Evolutionary conservation across 305 asterid genomes (phyloP).

Genomic region (Petunia hybrid): DNA sequence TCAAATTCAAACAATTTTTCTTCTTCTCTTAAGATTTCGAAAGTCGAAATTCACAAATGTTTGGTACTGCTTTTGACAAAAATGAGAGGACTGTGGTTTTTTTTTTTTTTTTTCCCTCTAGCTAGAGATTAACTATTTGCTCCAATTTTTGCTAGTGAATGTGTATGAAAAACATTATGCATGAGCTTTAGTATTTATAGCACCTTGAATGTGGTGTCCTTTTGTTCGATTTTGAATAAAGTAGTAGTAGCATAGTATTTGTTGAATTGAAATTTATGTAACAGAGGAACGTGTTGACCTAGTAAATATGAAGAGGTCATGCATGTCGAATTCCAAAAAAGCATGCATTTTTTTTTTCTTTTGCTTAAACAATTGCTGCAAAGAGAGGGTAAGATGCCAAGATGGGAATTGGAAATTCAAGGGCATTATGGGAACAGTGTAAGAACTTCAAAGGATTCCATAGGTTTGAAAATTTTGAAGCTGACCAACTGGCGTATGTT

Average conservation of each 20-base stretch:
- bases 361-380: too few species aligned
- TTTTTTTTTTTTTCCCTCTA: too few species aligned
- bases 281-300: background rate
- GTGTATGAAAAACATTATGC: background rate
- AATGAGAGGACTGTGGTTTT: background rate
- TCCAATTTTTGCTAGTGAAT: background rate
- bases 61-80: background rate
- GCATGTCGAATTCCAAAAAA: constrained; percentile 10
- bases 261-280: constrained; percentile 19
- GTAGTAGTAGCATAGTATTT: background rate
- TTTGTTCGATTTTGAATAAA: background rate
- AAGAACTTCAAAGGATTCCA: background rate
- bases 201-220: background rate
- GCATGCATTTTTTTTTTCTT: too few species aligned
- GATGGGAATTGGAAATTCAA: too few species aligned
- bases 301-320: constrained; percentile 8
- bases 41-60: background rate
- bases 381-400: too few species aligned
- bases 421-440: background rate
- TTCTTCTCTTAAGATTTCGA: background rate
- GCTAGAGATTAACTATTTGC: background rate
- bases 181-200: constrained; percentile 13
- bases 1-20: background rate
- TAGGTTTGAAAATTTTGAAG: constrained; percentile 4
- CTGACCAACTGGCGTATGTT: background rate